A percentile compares a stretch with the other conserved stretches of the same genome.
Conservation (phyloP, 1,284 basidiomycete genomes). For the Cystobasidium sp. region DNA sequence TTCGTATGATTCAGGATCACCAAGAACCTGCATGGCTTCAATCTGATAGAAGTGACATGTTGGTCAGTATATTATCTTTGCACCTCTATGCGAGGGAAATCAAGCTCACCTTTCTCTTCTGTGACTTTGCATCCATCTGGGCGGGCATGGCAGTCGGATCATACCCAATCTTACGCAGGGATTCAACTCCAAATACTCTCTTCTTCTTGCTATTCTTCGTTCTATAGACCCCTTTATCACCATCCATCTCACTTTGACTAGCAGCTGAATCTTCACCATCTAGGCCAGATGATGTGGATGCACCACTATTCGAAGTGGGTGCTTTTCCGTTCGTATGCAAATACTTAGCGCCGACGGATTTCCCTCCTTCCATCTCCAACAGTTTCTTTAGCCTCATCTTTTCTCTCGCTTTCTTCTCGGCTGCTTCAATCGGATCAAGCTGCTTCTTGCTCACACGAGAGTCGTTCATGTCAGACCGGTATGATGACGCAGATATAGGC, state of each 20-base stretch:
- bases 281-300: background rate
- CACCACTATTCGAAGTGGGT: background rate
- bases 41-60: constrained; percentile 11
- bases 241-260: constrained; percentile 4
- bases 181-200: constrained; percentile 25
- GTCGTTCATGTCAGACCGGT: background rate
- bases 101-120: constrained; percentile 21
- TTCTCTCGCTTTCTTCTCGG: constrained; percentile 26
- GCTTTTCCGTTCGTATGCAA: constrained; percentile 18
- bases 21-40: constrained; percentile 23
- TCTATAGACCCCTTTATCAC: constrained; percentile 1
- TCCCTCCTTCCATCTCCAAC: constrained; percentile 35
- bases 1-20: background rate
- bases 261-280: constrained; percentile 10
- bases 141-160: constrained; percentile 32
- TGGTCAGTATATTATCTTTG: background rate
- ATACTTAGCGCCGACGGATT: constrained; percentile 42
- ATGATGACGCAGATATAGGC: background rate
- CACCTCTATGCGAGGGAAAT: background rate
- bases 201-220: background rate
- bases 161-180: constrained; percentile 42
- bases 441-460: background rate
- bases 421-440: constrained; percentile 14
- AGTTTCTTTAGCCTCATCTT: constrained; percentile 10
- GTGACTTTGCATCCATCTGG: constrained; percentile 1